Evolutionary conservation across 1,284 basidiomycete species (phyloP).

Genomic region (Cystobasidiaceae sp.): DNA sequence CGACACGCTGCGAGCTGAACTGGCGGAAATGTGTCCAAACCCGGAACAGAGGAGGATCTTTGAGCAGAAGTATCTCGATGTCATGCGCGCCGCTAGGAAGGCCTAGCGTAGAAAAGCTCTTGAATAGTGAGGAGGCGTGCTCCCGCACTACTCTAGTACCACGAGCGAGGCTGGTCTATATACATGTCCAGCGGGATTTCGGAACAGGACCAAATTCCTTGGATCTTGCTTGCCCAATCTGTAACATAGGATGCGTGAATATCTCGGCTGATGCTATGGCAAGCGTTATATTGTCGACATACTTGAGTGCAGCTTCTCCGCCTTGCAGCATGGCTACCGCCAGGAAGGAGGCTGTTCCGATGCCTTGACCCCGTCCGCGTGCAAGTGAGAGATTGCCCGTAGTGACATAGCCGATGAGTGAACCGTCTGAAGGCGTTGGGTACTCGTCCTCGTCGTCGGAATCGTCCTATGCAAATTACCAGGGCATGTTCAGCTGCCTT

Average conservation of each 20-base stretch:
- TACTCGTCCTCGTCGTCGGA: too few species aligned
- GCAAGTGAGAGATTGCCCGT: slow-evolving; percentile 73
- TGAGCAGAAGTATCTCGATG: slow-evolving; percentile 4
- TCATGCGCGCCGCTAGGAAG: not conserved
- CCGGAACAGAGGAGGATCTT: slow-evolving; percentile 13
- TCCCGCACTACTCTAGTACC: slow-evolving; percentile 39
- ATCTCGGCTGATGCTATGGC: slow-evolving; percentile 44
- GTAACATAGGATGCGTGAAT: slow-evolving; percentile 56
- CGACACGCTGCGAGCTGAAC: slow-evolving; percentile 3
- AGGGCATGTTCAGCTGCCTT: too few species aligned
- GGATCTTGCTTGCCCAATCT: not conserved
- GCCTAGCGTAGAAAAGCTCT: too few species aligned
- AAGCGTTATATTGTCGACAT: not conserved
- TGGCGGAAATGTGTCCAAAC: slow-evolving; percentile 8
- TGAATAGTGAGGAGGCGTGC: slow-evolving; percentile 54
- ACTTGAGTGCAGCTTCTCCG: slow-evolving; percentile 42
- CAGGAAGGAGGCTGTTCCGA: slow-evolving; percentile 62
- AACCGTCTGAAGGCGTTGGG: slow-evolving; percentile 41
- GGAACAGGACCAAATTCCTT: slow-evolving; percentile 32
- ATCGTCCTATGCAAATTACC: not conserved
- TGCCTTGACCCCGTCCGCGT: slow-evolving; percentile 64
- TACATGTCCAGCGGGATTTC: slow-evolving; percentile 36
- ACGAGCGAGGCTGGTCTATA: slow-evolving; percentile 33
- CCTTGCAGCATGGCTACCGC: slow-evolving; percentile 52
- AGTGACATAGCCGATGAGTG: slow-evolving; percentile 70